Base-by-base conservation (phyloP, 768 basidiomycete species). In the Mycena galopus region DNA sequence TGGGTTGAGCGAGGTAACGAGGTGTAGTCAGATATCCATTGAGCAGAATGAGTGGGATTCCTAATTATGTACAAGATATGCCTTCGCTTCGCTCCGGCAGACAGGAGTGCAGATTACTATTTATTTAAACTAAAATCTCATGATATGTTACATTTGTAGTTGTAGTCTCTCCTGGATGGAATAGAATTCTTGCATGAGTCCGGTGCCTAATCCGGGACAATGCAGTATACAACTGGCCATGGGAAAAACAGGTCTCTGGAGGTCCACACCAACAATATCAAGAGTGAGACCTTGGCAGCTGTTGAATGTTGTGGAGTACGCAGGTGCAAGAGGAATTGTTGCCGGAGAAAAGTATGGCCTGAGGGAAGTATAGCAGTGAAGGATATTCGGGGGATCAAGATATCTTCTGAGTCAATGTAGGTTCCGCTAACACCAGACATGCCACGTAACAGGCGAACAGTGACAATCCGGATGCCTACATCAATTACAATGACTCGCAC, bases 261-360 rank as follows among this genome's bases (percentile, higher is more conserved):
- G 74, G 62, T 87, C 86, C 0, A 86, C 65, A 0, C 82, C 85
- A 21, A 86, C 77, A 6, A 72, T 63, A 58, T 84, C 80, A 0
- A 85, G 74, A 3, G 83, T 86, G 2, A 86, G 75, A 3, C 84
- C 84, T 74, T 84, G 84, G 71, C 85, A 86, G 65, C 84, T 82
- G 65, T 85, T 82, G 75, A 86, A 86, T 25, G 85, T 86, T 2
- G 82, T 83, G 25, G 84, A 82, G 71, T 86, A 85, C 32, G 82
- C 83, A 7, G 80, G 81, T 2, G 81, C 79, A 10, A 85, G 77
- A 6, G 84, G 84, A 62, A 83, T 73, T 84, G 82, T 4, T 75
- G 68, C 3, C 82, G 72, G 8, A 79, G 59, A 8, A 84, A 75
- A 2, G 82, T 84, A 65, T 84, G 80, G 1, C 78, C 78, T 2